Evolutionary conservation across 768 basidiomycete genomes (phyloP), one percentile per base, ranked within the genome.

Genomic region (Sutorius australiensis): DNA sequence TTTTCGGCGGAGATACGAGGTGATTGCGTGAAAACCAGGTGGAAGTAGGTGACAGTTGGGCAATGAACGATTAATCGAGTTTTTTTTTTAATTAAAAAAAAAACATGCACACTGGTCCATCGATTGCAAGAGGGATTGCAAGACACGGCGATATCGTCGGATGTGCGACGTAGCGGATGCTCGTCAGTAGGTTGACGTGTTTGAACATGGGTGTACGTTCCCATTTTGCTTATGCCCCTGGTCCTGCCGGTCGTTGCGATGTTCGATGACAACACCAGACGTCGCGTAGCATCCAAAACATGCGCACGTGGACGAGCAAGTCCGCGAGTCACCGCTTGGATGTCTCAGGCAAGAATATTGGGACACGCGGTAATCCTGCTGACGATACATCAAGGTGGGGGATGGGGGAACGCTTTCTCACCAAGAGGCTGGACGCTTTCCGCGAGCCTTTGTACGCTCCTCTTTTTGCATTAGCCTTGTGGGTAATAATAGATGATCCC

Each of bases 1-100:
- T 24, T 37, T 24, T 39, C 37, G 52, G 51, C 60, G 62, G 62
- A 66, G 61, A 63, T 60, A 53, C 43, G 55, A 21, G 24, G 11
- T 14, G 28, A 45, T 50, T 33, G 11, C 46, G 43, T 50, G 37
- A 27, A 50, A 37, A 16, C 54, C 31, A 41, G 30, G 14, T 48
- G 37, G 11, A 21, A 30, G 28, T 9, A 27, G 5, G 11, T n/a
- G 14, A 13, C 6, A 21, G 31, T 27, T 8, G 45, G 21, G 27
- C 39, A 16, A 46, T 44, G 46, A 44, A 32, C 13, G 30, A 38
- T 45, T 32, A 60, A 32, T 14, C 36, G 44, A 17, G 48, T n/a
- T n/a, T n/a, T n/a, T n/a, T n/a, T n/a, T n/a, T n/a, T n/a, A n/a
- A n/a, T n/a, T 17, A 43, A 41, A 34, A 4, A 24, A 24, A 24